A percentile compares a stretch with the other conserved stretches of the same genome.
phyloP scores from a whole-genome alignment of 2,329 filamentous ascomycete genomes.

The Cladophialophora bantiana region DNA sequence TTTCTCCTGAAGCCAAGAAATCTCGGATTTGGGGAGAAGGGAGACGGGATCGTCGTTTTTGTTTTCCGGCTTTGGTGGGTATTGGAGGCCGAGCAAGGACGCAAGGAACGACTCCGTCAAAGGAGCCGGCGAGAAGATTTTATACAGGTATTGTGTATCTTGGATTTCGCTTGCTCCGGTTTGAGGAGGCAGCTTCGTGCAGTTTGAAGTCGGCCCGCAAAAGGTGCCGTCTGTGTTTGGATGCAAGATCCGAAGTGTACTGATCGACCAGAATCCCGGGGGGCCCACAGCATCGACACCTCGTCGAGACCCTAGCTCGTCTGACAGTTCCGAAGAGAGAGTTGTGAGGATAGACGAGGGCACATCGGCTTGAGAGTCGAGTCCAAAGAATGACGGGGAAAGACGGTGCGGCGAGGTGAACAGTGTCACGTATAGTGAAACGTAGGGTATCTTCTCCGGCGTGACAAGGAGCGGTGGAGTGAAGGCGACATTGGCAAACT shows the following conservation, averaged over 20 bases:
- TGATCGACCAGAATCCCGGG: constrained; percentile 85
- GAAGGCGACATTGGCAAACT: constrained; percentile 74
- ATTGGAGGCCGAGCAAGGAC: constrained; percentile 55
- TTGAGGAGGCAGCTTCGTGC: constrained; percentile 10
- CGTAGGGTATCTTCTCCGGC: constrained; percentile 85
- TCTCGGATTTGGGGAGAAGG: constrained; percentile 49
- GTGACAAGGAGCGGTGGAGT: constrained; percentile 51
- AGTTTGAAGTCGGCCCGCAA: constrained; percentile 18
- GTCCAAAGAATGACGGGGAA: constrained; percentile 74
- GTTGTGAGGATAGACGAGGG: constrained; percentile 86
- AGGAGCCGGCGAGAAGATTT: constrained; percentile 67
- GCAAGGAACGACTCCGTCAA: constrained; percentile 58
- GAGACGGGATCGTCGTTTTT: constrained; percentile 39
- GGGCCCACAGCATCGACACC: constrained; percentile 68
- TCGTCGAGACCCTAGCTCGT: constrained; percentile 44
- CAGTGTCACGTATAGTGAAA: constrained; percentile 84
- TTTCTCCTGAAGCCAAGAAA: constrained; percentile 80
- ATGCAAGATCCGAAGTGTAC: constrained; percentile 72
- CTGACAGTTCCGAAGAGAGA: constrained; percentile 66
- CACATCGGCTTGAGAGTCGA: constrained; percentile 61
- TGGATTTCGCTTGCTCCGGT: constrained; percentile 3
- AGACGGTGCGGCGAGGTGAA: constrained; percentile 80
- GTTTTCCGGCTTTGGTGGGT: constrained; percentile 25
- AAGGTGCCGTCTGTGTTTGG: constrained; percentile 49
- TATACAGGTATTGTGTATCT: constrained; percentile 62